Conservation (phyloP, 2,329 filamentous ascomycete species). For the Beauveria sp. region DNA sequence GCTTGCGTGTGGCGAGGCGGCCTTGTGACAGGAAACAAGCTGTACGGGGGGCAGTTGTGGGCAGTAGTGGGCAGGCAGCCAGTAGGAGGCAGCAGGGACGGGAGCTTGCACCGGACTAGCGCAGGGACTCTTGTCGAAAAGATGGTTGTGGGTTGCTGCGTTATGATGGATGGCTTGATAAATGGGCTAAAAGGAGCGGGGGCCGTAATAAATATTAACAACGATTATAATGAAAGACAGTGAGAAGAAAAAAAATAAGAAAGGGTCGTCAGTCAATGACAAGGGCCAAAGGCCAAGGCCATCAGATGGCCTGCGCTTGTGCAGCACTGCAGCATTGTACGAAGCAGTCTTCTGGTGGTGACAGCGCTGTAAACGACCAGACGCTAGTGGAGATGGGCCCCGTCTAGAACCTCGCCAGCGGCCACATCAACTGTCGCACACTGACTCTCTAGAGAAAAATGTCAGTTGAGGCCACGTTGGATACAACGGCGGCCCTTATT, state of each 20-base stretch:
- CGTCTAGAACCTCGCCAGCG: neutral
- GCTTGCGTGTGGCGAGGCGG: constrained; percentile 10
- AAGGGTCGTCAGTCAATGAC: no score
- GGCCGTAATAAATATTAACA: no score
- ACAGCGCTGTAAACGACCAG: neutral
- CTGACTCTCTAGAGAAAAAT: no score
- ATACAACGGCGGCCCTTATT: no score
- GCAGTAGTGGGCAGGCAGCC: neutral
- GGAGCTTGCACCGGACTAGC: neutral
- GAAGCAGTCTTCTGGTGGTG: neutral
- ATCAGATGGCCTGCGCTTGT: no score
- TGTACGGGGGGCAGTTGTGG: neutral
- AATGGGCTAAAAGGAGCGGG: no score
- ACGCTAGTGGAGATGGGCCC: neutral
- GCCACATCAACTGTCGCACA: neutral
- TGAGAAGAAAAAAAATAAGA: no score
- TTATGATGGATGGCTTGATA: neutral
- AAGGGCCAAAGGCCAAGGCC: neutral
- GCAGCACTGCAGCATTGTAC: no score
- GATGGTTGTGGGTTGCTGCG: neutral
- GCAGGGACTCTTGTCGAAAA: neutral
- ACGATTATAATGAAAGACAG: no score
- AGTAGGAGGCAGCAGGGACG: neutral
- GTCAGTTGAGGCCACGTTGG: no score
- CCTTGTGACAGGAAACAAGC: constrained; percentile 11